phyloP scores from a whole-genome alignment of 495 filamentous ascomycete species.

The Aspergillus taichungensis region DNA sequence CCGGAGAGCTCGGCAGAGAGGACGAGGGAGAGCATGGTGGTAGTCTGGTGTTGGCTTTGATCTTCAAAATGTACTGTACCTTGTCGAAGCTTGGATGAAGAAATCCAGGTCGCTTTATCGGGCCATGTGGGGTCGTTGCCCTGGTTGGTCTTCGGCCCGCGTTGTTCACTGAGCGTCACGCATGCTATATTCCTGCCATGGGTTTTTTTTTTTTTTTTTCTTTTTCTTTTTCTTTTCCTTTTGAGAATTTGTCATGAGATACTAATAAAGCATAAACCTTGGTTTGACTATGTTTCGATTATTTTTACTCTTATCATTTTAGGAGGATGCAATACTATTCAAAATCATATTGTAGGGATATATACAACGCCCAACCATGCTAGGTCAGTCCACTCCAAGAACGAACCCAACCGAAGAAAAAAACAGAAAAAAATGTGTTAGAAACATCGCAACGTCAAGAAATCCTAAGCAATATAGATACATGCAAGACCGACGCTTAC shows the following conservation, averaged over 20 bases:
- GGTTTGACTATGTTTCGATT: not conserved
- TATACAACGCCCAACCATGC: constrained; percentile 26
- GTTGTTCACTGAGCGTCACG: no score
- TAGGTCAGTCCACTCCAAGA: constrained; percentile 15
- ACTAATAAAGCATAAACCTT: not conserved
- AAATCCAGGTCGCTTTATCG: not conserved
- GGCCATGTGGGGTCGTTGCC: no score
- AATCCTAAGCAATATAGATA: not conserved
- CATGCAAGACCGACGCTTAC: constrained; percentile 9
- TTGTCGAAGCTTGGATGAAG: not conserved
- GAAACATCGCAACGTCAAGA: constrained; percentile 5
- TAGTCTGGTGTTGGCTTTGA: constrained; percentile 11
- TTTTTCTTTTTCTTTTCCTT: no score
- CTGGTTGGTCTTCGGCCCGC: no score
- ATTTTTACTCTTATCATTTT: constrained; percentile 3
- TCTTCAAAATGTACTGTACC: not conserved
- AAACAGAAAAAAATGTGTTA: constrained; percentile 14
- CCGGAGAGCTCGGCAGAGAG: constrained; percentile 74
- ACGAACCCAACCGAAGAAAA: constrained; percentile 16
- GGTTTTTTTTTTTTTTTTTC: no score
- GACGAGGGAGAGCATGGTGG: constrained; percentile 63
- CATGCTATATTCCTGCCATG: no score
- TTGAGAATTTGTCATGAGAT: no score
- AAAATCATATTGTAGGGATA: constrained; percentile 4
- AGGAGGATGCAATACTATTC: constrained; percentile 4